These are phyloP conservation scores for Exsudoporus frostii DNA, from an alignment of 768 basidiomycete species.

Conservation along the genomic window DNA sequence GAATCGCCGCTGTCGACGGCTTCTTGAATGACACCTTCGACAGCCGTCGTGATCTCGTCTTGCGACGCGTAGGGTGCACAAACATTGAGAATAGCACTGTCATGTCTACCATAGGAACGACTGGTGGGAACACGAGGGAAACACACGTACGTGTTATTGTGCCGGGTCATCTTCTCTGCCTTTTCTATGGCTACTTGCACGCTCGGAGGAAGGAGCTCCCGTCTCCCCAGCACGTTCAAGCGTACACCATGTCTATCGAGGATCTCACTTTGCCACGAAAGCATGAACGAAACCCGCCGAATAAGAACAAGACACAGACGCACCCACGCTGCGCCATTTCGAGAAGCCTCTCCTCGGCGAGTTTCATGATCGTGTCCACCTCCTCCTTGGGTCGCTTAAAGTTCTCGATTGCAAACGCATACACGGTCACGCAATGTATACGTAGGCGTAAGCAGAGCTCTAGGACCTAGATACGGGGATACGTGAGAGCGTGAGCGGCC, in stretches of 20 bases:
- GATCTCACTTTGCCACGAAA: constrained; percentile 55
- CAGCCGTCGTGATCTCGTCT: constrained; percentile 86
- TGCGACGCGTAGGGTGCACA: constrained; percentile 91
- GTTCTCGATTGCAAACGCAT: constrained; percentile 98
- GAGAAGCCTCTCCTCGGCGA: constrained; percentile 73
- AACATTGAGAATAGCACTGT: constrained; percentile 83
- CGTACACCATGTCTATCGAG: constrained; percentile 81
- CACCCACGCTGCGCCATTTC: constrained; percentile 84
- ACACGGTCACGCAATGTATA: constrained; percentile 85
- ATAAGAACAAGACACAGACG: constrained; percentile 22
- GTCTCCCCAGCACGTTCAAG: constrained; percentile 77
- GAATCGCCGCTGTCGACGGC: constrained; percentile 31
- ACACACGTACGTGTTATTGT: constrained; percentile 58
- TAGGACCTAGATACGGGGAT: constrained; percentile 54
- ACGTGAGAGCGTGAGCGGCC: background rate
- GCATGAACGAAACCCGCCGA: background rate
- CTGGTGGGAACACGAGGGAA: background rate
- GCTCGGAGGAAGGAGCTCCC: constrained; percentile 68
- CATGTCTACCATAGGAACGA: background rate
- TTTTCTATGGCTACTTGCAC: constrained; percentile 66
- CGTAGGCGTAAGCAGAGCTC: constrained; percentile 81
- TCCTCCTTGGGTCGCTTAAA: constrained; percentile 86
- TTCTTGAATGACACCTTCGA: constrained; percentile 38
- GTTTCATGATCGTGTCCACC: constrained; percentile 82
- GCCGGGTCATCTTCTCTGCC: constrained; percentile 74